Conservation (phyloP, 345 rosid species). For the Citrus reticulata region DNA sequence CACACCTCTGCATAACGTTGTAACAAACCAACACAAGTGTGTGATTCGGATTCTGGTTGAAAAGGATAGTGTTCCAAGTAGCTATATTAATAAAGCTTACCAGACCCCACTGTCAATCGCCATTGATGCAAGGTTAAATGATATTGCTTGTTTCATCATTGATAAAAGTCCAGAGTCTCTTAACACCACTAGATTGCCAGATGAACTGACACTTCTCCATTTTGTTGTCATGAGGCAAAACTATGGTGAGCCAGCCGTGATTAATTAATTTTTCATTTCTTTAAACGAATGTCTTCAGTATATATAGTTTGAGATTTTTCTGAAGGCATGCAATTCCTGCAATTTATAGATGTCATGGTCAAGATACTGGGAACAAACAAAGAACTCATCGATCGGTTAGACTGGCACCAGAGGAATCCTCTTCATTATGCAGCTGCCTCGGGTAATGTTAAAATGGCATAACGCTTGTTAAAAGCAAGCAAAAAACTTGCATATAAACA, state of each 20-base stretch:
- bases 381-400: background rate
- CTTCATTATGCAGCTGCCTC: background rate
- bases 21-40: background rate
- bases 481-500: background rate
- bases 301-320: background rate
- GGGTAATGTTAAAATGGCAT: background rate
- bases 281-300: too few species aligned
- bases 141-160: background rate
- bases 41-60: background rate
- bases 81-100: background rate
- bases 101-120: slow-evolving; percentile 6
- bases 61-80: background rate
- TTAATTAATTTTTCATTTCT: background rate
- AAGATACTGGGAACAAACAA: background rate
- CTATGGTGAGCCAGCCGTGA: background rate
- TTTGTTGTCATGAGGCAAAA: background rate
- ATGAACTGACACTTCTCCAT: background rate
- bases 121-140: background rate
- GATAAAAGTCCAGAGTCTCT: background rate
- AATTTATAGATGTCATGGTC: background rate
- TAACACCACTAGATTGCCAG: background rate
- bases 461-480: background rate
- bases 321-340: background rate
- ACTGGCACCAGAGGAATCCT: background rate
- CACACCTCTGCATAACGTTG: slow-evolving; percentile 2